Evolutionary conservation across 208 protist genomes (phyloP).

Genomic region (Acanthamoeba sp.): DNA sequence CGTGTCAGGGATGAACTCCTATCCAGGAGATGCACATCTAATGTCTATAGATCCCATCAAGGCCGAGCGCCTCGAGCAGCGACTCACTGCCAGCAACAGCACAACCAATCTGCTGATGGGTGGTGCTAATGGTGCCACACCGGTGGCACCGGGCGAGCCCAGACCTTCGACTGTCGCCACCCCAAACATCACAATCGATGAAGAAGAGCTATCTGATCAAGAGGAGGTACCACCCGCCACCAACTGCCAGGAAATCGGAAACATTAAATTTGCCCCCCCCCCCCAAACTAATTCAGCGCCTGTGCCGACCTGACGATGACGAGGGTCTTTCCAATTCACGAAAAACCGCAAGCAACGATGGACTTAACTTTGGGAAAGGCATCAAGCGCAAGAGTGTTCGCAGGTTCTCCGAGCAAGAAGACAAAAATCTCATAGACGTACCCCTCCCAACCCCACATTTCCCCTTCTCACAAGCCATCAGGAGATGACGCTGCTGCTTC

Average conservation of each 20-base stretch:
- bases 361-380: not conserved
- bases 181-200: not conserved
- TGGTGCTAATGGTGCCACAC: not conserved
- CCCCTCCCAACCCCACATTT: not conserved
- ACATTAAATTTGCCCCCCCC: not conserved
- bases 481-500: not conserved
- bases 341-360: not conserved
- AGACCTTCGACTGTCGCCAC: not conserved
- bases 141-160: not conserved
- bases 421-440: conserved; percentile 54
- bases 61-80: conserved; percentile 57
- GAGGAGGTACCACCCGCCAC: not conserved
- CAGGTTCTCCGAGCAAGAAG: conserved; percentile 15
- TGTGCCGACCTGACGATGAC: not conserved
- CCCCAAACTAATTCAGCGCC: not conserved
- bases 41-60: conserved; percentile 57
- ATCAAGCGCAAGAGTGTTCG: not conserved
- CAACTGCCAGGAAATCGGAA: not conserved
- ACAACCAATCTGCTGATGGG: not conserved
- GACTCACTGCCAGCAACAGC: conserved; percentile 37
- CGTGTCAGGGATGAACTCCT: conserved; percentile 23
- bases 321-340: conserved; percentile 24
- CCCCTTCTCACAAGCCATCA: not conserved
- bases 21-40: not conserved
- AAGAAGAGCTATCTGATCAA: conserved; percentile 13